Evolutionary conservation across 169 alveolate genomes (phyloP).

Genomic region (Plasmodium berghei): DNA sequence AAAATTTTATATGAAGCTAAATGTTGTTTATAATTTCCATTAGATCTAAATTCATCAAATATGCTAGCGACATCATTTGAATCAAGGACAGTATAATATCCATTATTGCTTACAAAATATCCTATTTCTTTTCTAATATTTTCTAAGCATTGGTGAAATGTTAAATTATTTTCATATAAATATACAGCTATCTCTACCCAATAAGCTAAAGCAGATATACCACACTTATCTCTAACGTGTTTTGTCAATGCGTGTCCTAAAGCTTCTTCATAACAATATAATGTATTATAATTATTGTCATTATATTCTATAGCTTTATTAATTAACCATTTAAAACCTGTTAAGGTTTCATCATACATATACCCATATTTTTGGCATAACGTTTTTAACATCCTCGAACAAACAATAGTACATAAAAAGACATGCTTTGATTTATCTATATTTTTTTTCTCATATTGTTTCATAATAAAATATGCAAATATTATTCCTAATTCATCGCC

Average conservation of each 20-base stretch:
- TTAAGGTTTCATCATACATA: constrained; percentile 82
- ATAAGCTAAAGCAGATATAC: constrained; percentile 88
- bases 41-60: constrained; percentile 81
- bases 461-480: constrained; percentile 76
- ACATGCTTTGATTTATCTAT: constrained; percentile 75
- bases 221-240: constrained; percentile 87
- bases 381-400: constrained; percentile 72
- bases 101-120: constrained; percentile 82
- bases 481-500: constrained; percentile 85
- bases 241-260: constrained; percentile 83
- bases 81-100: constrained; percentile 81
- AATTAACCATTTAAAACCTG: constrained; percentile 88
- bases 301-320: constrained; percentile 80
- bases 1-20: constrained; percentile 79
- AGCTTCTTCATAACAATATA: constrained; percentile 87
- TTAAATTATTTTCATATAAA: constrained; percentile 80
- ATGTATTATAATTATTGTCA: constrained; percentile 69
- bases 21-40: constrained; percentile 68
- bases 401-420: constrained; percentile 78
- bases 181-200: constrained; percentile 81
- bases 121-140: constrained; percentile 79
- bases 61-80: constrained; percentile 69
- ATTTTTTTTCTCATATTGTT: constrained; percentile 56
- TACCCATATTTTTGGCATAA: constrained; percentile 78
- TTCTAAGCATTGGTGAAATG: constrained; percentile 75